Conservation (phyloP, 495 filamentous ascomycete genomes). For the Diplogelasinospora grovesii region DNA sequence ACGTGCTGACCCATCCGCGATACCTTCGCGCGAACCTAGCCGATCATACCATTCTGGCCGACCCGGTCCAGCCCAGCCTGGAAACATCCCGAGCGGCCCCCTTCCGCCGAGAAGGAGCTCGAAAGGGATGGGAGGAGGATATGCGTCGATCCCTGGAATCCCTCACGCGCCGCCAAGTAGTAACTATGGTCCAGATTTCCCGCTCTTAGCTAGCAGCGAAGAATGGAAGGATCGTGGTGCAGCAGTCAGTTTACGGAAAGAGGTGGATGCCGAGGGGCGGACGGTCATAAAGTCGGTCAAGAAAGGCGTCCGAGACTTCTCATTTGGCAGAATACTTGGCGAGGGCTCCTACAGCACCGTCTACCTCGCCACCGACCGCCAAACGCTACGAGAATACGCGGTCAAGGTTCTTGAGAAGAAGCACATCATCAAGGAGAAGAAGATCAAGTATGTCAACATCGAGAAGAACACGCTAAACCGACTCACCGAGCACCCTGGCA, state of each 20-base stretch:
- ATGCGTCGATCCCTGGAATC: conserved; percentile 34
- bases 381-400: conserved; percentile 93
- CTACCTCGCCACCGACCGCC: conserved; percentile 86
- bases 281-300: conserved; percentile 79
- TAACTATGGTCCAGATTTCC: conserved; percentile 58
- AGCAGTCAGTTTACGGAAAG: conserved; percentile 68
- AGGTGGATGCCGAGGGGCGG: conserved; percentile 76
- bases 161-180: conserved; percentile 32
- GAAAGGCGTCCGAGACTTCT: conserved; percentile 96
- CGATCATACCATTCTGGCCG: conserved; percentile 59
- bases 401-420: conserved; percentile 98
- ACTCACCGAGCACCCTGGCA: conserved; percentile 91
- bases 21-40: conserved; percentile 62
- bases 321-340: conserved; percentile 84
- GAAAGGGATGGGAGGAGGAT: conserved; percentile 49
- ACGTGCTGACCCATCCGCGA: conserved; percentile 54
- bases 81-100: conserved; percentile 48
- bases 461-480: conserved; percentile 98
- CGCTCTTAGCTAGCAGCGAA: conserved; percentile 64
- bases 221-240: conserved; percentile 96
- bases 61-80: conserved; percentile 37
- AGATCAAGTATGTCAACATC: conserved; percentile 99
- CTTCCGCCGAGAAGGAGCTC: conserved; percentile 63
- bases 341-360: conserved; percentile 99
- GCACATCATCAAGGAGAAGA: conserved; percentile 99